Evolutionary conservation across 306 rosid genomes (phyloP).

Genomic region (Corylus avellana): DNA sequence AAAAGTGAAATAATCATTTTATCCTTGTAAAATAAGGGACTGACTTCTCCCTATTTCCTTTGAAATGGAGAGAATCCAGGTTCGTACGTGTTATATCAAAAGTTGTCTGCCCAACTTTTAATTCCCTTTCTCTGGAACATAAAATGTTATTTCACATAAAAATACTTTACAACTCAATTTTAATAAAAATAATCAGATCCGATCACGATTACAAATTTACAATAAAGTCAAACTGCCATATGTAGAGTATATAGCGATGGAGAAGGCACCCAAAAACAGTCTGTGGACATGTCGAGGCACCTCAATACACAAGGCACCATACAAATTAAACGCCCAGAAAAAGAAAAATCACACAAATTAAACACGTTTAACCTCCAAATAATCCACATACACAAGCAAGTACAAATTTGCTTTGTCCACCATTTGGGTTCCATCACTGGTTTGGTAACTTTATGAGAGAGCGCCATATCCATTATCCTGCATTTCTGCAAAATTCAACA

Average conservation of each 20-base stretch:
- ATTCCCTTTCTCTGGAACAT: background rate
- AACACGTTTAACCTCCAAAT: background rate
- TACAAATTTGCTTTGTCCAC: background rate
- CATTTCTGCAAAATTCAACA: conserved; percentile 1
- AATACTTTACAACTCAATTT: background rate
- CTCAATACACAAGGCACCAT: background rate
- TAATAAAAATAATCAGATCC: background rate
- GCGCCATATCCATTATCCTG: background rate
- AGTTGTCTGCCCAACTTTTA: too few relatives aligned
- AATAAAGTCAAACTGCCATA: background rate
- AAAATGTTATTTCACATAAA: background rate
- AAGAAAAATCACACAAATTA: background rate
- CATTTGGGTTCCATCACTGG: background rate
- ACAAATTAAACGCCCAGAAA: background rate
- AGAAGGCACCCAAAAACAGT: background rate
- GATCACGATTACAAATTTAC: background rate
- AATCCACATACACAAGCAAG: background rate
- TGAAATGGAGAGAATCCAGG: too few relatives aligned
- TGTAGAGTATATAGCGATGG: background rate
- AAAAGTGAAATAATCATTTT: too few relatives aligned
- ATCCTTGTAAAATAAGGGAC: too few relatives aligned
- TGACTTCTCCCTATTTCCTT: too few relatives aligned
- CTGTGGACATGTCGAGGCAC: too few relatives aligned
- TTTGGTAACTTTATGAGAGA: background rate
- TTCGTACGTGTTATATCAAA: too few relatives aligned